Evolutionary conservation across 179 eudicot genomes (phyloP), one percentile per base, ranked within the genome.

Genomic region (Patellifolia procumbens): DNA sequence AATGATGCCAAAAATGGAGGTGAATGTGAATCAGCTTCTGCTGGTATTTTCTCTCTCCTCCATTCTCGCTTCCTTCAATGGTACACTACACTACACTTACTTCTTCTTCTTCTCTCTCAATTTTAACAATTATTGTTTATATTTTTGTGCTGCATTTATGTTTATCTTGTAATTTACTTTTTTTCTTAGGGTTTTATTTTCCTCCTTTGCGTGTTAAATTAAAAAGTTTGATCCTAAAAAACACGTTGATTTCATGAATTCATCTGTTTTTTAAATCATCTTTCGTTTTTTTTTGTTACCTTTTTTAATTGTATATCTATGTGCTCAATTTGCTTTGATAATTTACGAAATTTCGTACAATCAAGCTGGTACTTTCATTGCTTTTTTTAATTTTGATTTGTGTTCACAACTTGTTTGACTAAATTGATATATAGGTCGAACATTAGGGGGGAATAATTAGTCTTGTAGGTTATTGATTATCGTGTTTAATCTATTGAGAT

Each of bases 121-220:
- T 66, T 67, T 68, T 59, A 24, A 61, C 63, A 45, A 20, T 37
- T 58, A 24, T 32, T 42, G 35, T 34, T 72, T 35, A 24, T 26
- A 10, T 26, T 46, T 2, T 0, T 3, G 7, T 31, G 42, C 48
- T 46, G 22, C 26, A 46, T 46, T 62, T 31, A 46, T 39, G 67
- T 10, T 20, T 71, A 16, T 53, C 17, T 61, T 46, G 69, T 0
- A 32, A 43, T 46, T 61, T 46, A 16, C 34, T 19, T 20, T 53
- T 52, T 56, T 15, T 53, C 52, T 20, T 28, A 26, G 68, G 12
- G 28, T 4, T 22, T 16, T 49, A 17, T 9, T 39, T 56, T 46
- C 43, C 46, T 24, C 81, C 83, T 83, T 83, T 83, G 86, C 86
- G 86, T 83, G 86, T 72, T 19, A 24, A n/a, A 63, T 42, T 64